Evolutionary conservation across 1,284 basidiomycete species (phyloP), one percentile per base, ranked within the genome.

Genomic region (Malassezia yamatoensis): DNA sequence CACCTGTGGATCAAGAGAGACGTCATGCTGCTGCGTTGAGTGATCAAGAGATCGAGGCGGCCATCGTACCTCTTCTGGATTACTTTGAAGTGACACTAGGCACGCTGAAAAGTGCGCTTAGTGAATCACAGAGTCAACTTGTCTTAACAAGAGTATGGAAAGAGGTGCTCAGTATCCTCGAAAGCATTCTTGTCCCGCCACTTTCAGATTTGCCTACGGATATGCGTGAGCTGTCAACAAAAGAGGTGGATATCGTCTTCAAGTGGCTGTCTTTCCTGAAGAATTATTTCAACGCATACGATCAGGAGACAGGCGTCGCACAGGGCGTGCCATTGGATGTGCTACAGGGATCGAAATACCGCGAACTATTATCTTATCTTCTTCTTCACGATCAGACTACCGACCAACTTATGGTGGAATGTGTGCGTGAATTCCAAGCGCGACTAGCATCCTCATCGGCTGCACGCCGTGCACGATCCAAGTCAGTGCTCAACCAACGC

Each of bases 121-220:
- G 85, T 58, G 65, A 67, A 29, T 38, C 36, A 39, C 66, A 70
- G 40, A 89, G 90, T 77, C 86, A 90, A 74, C 85, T 85, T 79
- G 90, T 96, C 54, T 90, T 98, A 84, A 83, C 83, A 46, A 83
- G 86, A 60, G 82, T 94, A 44, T 99, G 94, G 94, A 98, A 98
- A 78, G 91, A 96, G 76, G 86, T 99, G 53, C 76, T 98, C 63
- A 81, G 79, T 40, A 84, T 89, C 13, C 83, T 98, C 59, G 94
- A 98, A 74, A 83, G 83, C 7, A 78, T 98, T 67, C 82, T 98
- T 51, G 84, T 98, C 5, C 94, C 94, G 3, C 88, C 91, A 1
- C 77, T 99, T 52, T 88, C 87, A 6, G 90, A 94, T 61, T 79
- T 83, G n/a, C 80, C 85, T 9, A 90, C 89, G 52, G 85, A 88